A percentile compares a stretch with the other conserved stretches of the same genome.
Evolutionary conservation across 2,329 filamentous ascomycete genomes (phyloP).

Genomic region (Rhynchosporium graminicola): DNA sequence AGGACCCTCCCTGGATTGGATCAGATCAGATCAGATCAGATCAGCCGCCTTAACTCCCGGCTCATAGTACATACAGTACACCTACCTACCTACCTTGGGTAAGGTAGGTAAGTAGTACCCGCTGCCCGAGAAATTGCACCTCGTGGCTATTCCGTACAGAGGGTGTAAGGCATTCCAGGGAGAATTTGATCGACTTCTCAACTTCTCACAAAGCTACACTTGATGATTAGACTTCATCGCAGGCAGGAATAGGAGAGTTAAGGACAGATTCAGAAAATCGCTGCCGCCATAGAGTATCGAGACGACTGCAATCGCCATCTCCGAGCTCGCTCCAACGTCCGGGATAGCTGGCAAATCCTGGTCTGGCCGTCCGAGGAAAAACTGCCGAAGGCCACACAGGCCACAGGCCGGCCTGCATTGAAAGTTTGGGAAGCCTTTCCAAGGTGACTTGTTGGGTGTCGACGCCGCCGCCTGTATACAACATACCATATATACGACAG

Average conservation of each 20-base stretch:
- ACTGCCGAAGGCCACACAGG: constrained; percentile 8
- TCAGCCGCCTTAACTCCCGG: constrained; percentile 23
- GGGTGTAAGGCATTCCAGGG: constrained; percentile 22
- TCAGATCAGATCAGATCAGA: constrained; percentile 26
- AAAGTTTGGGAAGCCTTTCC: background rate
- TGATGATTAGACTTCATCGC: constrained; percentile 7
- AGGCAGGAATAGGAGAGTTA: constrained; percentile 28
- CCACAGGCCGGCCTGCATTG: background rate
- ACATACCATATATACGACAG: background rate
- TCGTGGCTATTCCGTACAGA: constrained; percentile 29
- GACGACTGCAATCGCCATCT: background rate
- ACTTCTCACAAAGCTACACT: background rate
- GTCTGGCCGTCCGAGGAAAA: background rate
- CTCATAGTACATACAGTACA: no score
- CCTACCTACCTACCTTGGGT: no score
- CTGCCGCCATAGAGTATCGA: background rate
- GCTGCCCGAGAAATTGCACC: constrained; percentile 30
- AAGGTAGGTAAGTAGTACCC: constrained; percentile 5
- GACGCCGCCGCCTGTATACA: background rate
- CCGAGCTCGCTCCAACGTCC: background rate
- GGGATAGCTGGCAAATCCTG: background rate
- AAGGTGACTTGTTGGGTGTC: background rate
- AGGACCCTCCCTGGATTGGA: constrained; percentile 28
- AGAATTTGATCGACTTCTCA: constrained; percentile 19
- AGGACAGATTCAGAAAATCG: constrained; percentile 25